Evolutionary conservation across 2,329 filamentous ascomycete species (phyloP).

Genomic region (Phialophora tarda): DNA sequence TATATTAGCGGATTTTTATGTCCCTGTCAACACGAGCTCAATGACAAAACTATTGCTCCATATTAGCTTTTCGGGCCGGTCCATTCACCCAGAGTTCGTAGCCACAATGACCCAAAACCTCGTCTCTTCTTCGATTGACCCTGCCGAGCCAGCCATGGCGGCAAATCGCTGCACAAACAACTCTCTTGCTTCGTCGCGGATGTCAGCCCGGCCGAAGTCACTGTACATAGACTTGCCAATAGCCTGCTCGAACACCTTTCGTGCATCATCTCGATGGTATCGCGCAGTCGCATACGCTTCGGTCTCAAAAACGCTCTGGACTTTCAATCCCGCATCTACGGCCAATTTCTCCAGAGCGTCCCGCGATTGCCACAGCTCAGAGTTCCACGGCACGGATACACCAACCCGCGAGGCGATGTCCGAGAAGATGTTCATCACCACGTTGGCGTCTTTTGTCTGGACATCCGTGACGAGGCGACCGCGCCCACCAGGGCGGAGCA

Average conservation of each 20-base stretch:
- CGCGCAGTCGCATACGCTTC: slow-evolving; percentile 17
- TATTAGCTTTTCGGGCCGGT: neutral
- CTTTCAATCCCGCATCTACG: slow-evolving; percentile 24
- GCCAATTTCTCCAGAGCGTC: slow-evolving; percentile 19
- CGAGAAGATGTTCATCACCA: slow-evolving; percentile 31
- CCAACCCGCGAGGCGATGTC: slow-evolving; percentile 13
- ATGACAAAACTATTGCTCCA: neutral
- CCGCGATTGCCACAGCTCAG: slow-evolving; percentile 14
- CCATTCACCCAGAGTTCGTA: slow-evolving; percentile 8
- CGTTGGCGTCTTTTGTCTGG: slow-evolving; percentile 29
- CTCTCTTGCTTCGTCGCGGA: slow-evolving; percentile 16
- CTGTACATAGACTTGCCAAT: slow-evolving; percentile 29
- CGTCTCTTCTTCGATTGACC: slow-evolving; percentile 21
- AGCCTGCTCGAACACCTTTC: slow-evolving; percentile 23
- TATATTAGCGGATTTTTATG: neutral
- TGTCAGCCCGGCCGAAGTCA: slow-evolving; percentile 18
- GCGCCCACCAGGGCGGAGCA: slow-evolving; percentile 19
- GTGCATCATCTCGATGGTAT: slow-evolving; percentile 12
- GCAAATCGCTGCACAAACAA: slow-evolving; percentile 23
- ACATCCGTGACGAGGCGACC: slow-evolving; percentile 32
- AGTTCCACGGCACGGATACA: slow-evolving; percentile 20
- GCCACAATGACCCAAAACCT: slow-evolving; percentile 29
- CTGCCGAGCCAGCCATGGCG: slow-evolving; percentile 13
- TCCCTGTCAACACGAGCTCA: neutral
- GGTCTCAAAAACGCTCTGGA: slow-evolving; percentile 29